phyloP scores from a whole-genome alignment of 1,284 basidiomycete species.

The Somion occarium region DNA sequence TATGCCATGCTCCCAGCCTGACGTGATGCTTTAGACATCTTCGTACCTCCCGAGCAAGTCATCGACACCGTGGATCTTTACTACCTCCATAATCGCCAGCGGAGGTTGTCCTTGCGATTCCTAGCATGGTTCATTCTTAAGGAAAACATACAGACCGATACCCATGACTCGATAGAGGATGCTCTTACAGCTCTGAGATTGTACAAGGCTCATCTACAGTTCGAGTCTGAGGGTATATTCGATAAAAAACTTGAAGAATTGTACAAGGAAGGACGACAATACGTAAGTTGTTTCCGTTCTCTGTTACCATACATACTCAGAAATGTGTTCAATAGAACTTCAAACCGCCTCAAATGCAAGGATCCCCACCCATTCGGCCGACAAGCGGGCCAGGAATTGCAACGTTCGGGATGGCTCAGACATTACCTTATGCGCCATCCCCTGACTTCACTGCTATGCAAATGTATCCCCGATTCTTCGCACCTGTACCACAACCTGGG shows the following conservation, averaged over 20 bases:
- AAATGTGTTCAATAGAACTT: slow-evolving; percentile 39
- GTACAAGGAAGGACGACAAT: slow-evolving; percentile 68
- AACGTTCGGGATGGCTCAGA: no score
- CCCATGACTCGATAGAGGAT: slow-evolving; percentile 97
- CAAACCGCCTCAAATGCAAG: slow-evolving; percentile 37
- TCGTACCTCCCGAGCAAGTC: slow-evolving; percentile 92
- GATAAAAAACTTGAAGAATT: slow-evolving; percentile 86
- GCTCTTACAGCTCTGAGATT: slow-evolving; percentile 85
- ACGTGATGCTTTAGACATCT: slow-evolving; percentile 65
- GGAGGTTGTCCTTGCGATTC: slow-evolving; percentile 91
- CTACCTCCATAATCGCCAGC: slow-evolving; percentile 76
- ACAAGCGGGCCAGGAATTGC: no score
- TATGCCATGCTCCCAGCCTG: neutral
- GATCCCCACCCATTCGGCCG: neutral
- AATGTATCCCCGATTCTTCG: neutral
- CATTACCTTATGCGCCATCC: neutral
- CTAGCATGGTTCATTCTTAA: slow-evolving; percentile 91
- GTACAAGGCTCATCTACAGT: slow-evolving; percentile 80
- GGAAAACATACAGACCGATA: slow-evolving; percentile 88
- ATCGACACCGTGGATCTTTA: slow-evolving; percentile 97
- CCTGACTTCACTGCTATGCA: neutral
- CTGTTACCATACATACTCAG: neutral
- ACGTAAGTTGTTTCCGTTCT: slow-evolving; percentile 39
- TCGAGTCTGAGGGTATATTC: slow-evolving; percentile 76
- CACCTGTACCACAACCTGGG: neutral